These are phyloP conservation scores for Saprolegnia parasitica DNA, from an alignment of 352 stramenopile genomes.

Conservation along the genomic window DNA sequence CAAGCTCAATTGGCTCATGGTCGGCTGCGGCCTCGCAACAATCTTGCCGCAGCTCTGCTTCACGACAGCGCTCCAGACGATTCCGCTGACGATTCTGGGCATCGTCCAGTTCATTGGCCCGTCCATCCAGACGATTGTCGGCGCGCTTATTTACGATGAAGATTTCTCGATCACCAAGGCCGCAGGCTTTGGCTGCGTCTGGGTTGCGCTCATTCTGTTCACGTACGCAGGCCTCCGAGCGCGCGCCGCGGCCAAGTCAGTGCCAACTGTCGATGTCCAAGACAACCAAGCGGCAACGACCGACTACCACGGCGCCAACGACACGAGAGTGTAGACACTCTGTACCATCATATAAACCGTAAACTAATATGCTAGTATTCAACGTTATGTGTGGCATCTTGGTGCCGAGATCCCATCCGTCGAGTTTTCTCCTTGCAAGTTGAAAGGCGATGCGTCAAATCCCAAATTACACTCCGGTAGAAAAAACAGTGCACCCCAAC, in stretches of 20 bases:
- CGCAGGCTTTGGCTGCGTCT: conserved; percentile 18
- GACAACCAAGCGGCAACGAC: background rate
- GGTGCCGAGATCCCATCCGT: too few relatives aligned
- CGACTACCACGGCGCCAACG: background rate
- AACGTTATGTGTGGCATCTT: too few relatives aligned
- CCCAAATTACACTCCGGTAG: too few relatives aligned
- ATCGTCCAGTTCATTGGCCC: conserved; percentile 20
- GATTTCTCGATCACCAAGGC: conserved; percentile 15
- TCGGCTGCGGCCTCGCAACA: conserved; percentile 10
- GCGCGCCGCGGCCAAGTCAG: background rate
- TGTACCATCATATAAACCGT: background rate
- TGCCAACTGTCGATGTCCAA: background rate
- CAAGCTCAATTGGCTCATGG: conserved; percentile 11
- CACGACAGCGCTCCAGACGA: background rate
- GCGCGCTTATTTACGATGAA: conserved; percentile 22
- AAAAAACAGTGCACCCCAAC: too few relatives aligned
- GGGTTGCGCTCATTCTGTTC: conserved; percentile 19
- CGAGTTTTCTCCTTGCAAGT: too few relatives aligned
- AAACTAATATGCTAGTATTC: background rate
- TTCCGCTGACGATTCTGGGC: conserved; percentile 19
- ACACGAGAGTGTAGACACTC: background rate
- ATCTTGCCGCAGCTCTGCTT: conserved; percentile 15
- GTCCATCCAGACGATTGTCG: conserved; percentile 4
- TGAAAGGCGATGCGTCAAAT: too few relatives aligned
- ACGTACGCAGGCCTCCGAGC: conserved; percentile 3